Base-by-base conservation (phyloP, 202 grass and related monocot genomes). In the Elaeis oleifera region DNA sequence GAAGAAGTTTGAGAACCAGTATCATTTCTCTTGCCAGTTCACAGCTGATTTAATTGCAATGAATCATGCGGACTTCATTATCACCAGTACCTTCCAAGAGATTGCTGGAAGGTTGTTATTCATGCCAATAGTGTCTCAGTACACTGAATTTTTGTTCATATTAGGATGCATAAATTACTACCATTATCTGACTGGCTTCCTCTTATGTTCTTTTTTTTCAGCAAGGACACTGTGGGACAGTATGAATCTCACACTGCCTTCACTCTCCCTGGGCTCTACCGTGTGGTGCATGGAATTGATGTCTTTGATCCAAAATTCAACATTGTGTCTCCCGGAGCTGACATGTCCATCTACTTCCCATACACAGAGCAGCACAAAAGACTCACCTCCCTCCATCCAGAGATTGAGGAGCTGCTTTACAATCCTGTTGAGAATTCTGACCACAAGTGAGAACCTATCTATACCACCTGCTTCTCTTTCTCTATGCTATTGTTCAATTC, bases 11-110 rank as follows among this genome's bases (percentile, higher is more conserved):
- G 92, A 97, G 82, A 81, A 97, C 19, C 92, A 97, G 73, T 97
- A 97, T 69, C 92, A 97, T 61, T 97, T 97, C 82, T 97, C 92
- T 5, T 97, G 92, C 81, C 92, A 97, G 64, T 97, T 97, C 77
- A 97, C 92, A 3, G 90, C 92, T 25, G 92, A 97, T 50, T 74
- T 97, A 68, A 92, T 97, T 13, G 92, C 92, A 0, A 97, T 97
- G 92, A 97, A 97, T 69, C 92, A 97, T 32, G 92, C 92, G 3
- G 92, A 97, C 70, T 97, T 97, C 84, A 97, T 97, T 62, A 92
- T 97, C 58, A 97, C 92, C 28, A 91, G 88, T 67, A 97, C 92
- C 15, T 97, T 97, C 82, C 92, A 97, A 75, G 92, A 97, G 73
- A 97, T 97, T 64, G 88, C 92, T 24, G 92, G 92, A 88, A 97